phyloP scores from a whole-genome alignment of 352 stramenopile species.

The Aphanomyces stellatus region DNA sequence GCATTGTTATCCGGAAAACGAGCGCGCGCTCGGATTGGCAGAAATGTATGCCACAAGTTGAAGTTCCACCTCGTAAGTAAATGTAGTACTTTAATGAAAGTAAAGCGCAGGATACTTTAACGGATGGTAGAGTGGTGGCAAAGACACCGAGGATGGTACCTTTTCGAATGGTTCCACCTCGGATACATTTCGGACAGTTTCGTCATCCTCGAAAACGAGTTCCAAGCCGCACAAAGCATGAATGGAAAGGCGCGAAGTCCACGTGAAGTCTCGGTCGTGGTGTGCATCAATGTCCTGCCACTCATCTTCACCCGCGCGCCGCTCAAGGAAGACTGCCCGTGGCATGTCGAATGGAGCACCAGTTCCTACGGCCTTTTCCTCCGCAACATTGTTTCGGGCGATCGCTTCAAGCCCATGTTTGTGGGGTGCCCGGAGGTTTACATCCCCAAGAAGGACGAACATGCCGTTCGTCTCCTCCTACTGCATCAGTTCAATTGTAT shows the following conservation, averaged over 20 bases:
- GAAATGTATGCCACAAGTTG: neutral
- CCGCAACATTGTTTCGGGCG: conserved; percentile 46
- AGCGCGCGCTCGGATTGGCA: neutral
- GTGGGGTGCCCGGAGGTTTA: conserved; percentile 72
- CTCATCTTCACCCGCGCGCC: conserved; percentile 54
- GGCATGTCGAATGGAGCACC: conserved; percentile 60
- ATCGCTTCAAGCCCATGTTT: conserved; percentile 53
- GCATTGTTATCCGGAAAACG: no score
- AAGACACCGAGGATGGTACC: no score
- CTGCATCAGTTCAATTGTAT: conserved; percentile 88
- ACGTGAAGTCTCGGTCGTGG: conserved; percentile 34
- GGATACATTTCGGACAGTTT: neutral
- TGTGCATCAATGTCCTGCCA: conserved; percentile 73
- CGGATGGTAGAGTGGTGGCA: no score
- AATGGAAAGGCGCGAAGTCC: neutral
- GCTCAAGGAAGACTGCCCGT: conserved; percentile 25
- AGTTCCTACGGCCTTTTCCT: conserved; percentile 69
- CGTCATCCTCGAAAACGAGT: neutral
- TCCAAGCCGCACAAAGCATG: neutral
- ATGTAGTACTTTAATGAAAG: neutral
- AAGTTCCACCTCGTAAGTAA: neutral
- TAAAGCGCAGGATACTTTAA: neutral
- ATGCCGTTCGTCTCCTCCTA: conserved; percentile 62
- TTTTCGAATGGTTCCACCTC: neutral
- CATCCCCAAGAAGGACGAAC: conserved; percentile 44